phyloP scores from a whole-genome alignment of 495 filamentous ascomycete species.

The Oidiodendron maius region DNA sequence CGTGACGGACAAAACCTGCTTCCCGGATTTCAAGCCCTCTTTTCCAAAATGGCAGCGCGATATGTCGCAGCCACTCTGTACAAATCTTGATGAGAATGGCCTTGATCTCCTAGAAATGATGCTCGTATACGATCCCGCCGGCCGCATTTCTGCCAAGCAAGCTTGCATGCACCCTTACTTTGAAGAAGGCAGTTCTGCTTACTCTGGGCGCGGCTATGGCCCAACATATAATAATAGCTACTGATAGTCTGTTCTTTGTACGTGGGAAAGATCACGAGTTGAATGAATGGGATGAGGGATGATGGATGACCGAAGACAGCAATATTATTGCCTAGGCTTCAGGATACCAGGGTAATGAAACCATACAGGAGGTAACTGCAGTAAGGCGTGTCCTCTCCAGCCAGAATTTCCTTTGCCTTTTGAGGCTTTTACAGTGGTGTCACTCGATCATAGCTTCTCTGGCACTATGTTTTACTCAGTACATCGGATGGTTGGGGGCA shows the following conservation, averaged over 20 bases:
- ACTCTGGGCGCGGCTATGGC: slow-evolving; percentile 26
- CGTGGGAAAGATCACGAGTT: neutral
- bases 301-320: slow-evolving; percentile 15
- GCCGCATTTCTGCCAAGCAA: slow-evolving; percentile 92
- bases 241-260: slow-evolving; percentile 16
- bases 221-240: slow-evolving; percentile 30
- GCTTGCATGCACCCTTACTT: slow-evolving; percentile 93
- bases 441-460: neutral
- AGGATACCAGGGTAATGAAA: slow-evolving; percentile 10
- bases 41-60: slow-evolving; percentile 96
- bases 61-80: slow-evolving; percentile 40
- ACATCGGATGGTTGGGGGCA: slow-evolving; percentile 3
- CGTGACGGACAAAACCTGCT: slow-evolving; percentile 65
- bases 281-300: slow-evolving; percentile 4
- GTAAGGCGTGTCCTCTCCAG: neutral
- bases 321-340: slow-evolving; percentile 20
- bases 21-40: slow-evolving; percentile 93
- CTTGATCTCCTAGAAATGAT: slow-evolving; percentile 86
- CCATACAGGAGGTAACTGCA: neutral
- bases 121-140: slow-evolving; percentile 91
- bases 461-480: slow-evolving; percentile 4
- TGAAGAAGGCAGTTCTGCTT: slow-evolving; percentile 48
- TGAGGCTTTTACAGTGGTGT: neutral
- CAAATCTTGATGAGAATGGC: slow-evolving; percentile 64
- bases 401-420: slow-evolving; percentile 1